Percentiles rank a stretch among this genome's conserved stretches.
These are phyloP conservation scores for Suhomyces ambrosiae DNA, from an alignment of 1,139 yeast genomes.

Conservation along the genomic window DNA sequence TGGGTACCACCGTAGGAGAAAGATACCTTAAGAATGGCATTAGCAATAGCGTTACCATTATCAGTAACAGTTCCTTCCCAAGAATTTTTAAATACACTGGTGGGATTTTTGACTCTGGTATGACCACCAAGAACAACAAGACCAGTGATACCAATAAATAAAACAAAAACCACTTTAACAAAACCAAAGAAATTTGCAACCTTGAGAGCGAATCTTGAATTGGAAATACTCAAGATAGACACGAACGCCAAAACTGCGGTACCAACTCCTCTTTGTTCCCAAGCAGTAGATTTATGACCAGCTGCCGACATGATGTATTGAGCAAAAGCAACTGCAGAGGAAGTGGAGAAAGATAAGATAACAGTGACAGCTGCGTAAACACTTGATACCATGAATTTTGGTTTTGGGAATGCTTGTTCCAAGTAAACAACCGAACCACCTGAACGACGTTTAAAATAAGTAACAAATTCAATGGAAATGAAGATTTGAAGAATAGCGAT, in stretches of 20 bases:
- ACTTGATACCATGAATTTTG: conserved; percentile 42
- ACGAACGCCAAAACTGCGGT: conserved; percentile 36
- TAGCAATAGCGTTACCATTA: conserved; percentile 44
- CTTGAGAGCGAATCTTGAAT: conserved; percentile 35
- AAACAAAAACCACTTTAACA: conserved; percentile 38
- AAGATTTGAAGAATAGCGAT: conserved; percentile 37
- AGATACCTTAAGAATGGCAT: conserved; percentile 44
- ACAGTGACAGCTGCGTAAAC: conserved; percentile 46
- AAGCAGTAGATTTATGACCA: conserved; percentile 31
- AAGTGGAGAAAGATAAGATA: conserved; percentile 39
- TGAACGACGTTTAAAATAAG: conserved; percentile 38
- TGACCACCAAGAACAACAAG: conserved; percentile 39
- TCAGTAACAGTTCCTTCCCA: conserved; percentile 42
- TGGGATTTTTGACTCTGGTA: conserved; percentile 36
- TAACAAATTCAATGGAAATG: conserved; percentile 42
- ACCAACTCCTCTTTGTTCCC: conserved; percentile 49
- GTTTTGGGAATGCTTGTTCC: conserved; percentile 46
- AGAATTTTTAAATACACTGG: conserved; percentile 35
- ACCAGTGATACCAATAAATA: conserved; percentile 28
- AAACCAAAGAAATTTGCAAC: conserved; percentile 41
- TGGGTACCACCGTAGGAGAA: conserved; percentile 45
- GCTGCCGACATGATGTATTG: conserved; percentile 42
- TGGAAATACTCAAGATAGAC: conserved; percentile 28
- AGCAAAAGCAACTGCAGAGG: conserved; percentile 48
- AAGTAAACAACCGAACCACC: conserved; percentile 49